Evolutionary conservation across 768 basidiomycete genomes (phyloP).

Genomic region (Lactifluus pinguis): DNA sequence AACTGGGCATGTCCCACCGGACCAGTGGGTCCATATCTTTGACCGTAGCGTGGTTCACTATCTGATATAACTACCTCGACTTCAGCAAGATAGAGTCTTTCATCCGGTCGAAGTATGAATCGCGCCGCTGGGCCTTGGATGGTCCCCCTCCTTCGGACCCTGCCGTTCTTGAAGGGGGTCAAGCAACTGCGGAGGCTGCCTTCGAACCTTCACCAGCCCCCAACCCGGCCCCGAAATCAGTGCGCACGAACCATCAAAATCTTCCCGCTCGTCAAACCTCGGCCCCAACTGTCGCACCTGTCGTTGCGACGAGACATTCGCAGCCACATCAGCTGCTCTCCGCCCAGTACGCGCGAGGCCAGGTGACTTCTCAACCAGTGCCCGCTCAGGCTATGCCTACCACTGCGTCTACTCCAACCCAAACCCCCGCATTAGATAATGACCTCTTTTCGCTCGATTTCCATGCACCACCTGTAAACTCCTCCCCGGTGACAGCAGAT

Average conservation of each 20-base stretch:
- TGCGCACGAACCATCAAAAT: slow-evolving; percentile 26
- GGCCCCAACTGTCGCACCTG: slow-evolving; percentile 20
- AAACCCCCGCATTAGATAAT: slow-evolving; percentile 35
- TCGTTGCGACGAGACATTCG: slow-evolving; percentile 33
- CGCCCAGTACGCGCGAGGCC: slow-evolving; percentile 14
- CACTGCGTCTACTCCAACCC: slow-evolving; percentile 13
- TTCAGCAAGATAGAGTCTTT: slow-evolving; percentile 97
- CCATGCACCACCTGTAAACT: slow-evolving; percentile 44
- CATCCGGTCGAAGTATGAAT: slow-evolving; percentile 95
- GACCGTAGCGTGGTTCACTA: neutral
- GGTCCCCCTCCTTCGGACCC: slow-evolving; percentile 80
- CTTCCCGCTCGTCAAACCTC: slow-evolving; percentile 24
- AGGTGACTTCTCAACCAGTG: neutral
- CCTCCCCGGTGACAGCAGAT: slow-evolving; percentile 24
- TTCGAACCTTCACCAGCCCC: slow-evolving; percentile 14
- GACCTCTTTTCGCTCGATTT: slow-evolving; percentile 86
- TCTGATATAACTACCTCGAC: neutral
- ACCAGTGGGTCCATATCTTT: slow-evolving; percentile 60
- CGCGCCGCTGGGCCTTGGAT: slow-evolving; percentile 87
- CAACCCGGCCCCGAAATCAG: slow-evolving; percentile 16
- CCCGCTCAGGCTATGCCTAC: neutral
- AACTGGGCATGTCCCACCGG: slow-evolving; percentile 82
- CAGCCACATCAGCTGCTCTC: slow-evolving; percentile 52
- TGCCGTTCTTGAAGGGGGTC: slow-evolving; percentile 52
- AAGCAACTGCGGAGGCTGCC: slow-evolving; percentile 21